Base-by-base conservation (phyloP, 352 stramenopile genomes). In the Phytophthora litchii region DNA sequence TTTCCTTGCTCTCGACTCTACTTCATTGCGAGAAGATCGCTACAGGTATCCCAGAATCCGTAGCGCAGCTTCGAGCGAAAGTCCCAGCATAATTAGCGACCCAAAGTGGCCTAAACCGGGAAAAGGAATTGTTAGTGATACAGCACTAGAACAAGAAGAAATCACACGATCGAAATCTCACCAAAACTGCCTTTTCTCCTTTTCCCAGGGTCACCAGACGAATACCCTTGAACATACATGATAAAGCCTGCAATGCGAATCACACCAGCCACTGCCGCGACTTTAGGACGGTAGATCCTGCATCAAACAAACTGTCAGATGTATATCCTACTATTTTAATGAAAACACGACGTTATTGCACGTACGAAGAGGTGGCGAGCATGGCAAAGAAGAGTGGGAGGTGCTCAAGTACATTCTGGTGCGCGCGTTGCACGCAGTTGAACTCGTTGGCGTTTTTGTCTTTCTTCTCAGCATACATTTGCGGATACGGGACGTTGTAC, bases 321-420 rank as follows among this genome's bases (percentile, higher is more conserved):
- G 35, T 13, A 11, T 12, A 12, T 11, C 32, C 14, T 48, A 49
- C 13, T 34, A 31, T 14, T 29, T 5, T 27, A 27, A 3, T 27
- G 23, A 23, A 14, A 20, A 7, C 12, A 16, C 8, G 17, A 23
- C 6, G 13, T 35, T 34, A 20, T 9, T 27, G 17, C 27, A 78
- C 64, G 44, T 74, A 83, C 70, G 70, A 70, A 25, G 72, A 72
- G 11, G 65, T 74, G 23, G 74, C 51, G 31, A 81, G 72, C 47
- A 71, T 60, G 11, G 55, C 55, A 43, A 71, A 75, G 47, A 80
- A 80, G 16, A 66, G 42, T 20, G 72, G 68, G 37, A 80, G 34
- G 34, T 81, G 70, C 67, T 96, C 89, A 20, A 93, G 76, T 32
- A 92, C 74, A 49, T 96, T 89, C 51, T 97, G 86, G 64, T 96